Conservation (phyloP, 306 rosid species). For the Vigna nakashimae region DNA sequence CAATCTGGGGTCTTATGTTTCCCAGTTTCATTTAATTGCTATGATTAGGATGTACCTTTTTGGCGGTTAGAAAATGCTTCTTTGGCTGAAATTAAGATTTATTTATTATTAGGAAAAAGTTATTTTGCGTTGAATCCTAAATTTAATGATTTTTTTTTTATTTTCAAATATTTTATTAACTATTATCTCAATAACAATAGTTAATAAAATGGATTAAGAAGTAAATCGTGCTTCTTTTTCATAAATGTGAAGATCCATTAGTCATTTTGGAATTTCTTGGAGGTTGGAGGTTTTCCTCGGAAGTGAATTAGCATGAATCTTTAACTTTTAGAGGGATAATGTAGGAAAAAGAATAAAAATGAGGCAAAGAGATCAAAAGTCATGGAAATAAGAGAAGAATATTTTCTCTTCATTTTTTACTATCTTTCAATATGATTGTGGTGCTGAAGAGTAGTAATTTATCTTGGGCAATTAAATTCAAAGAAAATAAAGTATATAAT, state of each 20-base stretch:
- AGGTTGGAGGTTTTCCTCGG: neutral
- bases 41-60: neutral
- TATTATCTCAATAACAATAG: neutral
- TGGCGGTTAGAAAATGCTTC: neutral
- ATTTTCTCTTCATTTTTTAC: too few species aligned
- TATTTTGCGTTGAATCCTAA: neutral
- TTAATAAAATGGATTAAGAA: neutral
- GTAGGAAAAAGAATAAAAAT: too few species aligned
- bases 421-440: too few species aligned
- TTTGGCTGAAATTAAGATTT: neutral
- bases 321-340: too few species aligned
- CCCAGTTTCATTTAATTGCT: neutral
- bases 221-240: too few species aligned
- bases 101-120: neutral
- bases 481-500: too few species aligned
- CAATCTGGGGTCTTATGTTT: neutral
- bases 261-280: neutral
- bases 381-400: too few species aligned
- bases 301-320: too few species aligned
- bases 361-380: too few species aligned
- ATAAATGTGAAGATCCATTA: too few species aligned
- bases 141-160: neutral
- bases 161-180: neutral
- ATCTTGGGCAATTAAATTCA: too few species aligned
- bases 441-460: too few species aligned